A percentile compares a stretch with the other conserved stretches of the same genome.
Evolutionary conservation across 306 rosid genomes (phyloP).

Genomic region (Erythrophleum fordii): DNA sequence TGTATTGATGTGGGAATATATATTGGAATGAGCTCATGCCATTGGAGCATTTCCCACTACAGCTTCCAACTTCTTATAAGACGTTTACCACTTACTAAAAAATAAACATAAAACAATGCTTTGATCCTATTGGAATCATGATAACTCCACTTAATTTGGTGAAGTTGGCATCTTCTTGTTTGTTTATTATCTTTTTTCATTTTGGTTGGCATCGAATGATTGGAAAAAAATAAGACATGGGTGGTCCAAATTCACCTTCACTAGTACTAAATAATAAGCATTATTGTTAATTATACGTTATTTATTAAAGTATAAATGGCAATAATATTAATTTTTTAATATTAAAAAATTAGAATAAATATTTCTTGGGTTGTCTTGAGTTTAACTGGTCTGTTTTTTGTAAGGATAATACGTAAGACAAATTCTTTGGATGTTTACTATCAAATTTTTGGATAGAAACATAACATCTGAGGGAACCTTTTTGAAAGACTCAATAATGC

Average conservation of each 20-base stretch:
- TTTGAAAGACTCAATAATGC: too few species aligned
- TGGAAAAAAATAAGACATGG: slow-evolving; percentile 17
- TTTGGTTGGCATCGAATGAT: slow-evolving; percentile 21
- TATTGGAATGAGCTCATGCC: background rate
- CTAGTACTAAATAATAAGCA: background rate
- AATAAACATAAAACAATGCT: background rate
- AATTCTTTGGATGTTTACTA: too few species aligned
- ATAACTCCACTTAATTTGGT: slow-evolving; percentile 5
- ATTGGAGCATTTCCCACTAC: slow-evolving; percentile 4
- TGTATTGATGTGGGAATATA: too few species aligned
- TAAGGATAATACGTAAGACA: too few species aligned
- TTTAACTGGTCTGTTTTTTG: background rate
- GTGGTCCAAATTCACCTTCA: background rate
- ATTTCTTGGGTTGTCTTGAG: background rate
- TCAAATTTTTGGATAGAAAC: too few species aligned
- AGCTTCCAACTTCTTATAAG: background rate
- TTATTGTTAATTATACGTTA: too few species aligned
- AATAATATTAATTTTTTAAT: too few species aligned
- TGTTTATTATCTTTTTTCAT: background rate
- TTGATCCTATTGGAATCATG: background rate
- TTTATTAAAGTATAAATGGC: too few species aligned
- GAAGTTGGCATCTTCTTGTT: slow-evolving; percentile 25
- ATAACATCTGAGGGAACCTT: too few species aligned
- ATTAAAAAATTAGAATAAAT: too few species aligned
- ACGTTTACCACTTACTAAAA: background rate